A percentile compares a stretch with the other conserved stretches of the same genome.
phyloP scores from a whole-genome alignment of 1,284 basidiomycete genomes.

The Boletus semigastroideus region DNA sequence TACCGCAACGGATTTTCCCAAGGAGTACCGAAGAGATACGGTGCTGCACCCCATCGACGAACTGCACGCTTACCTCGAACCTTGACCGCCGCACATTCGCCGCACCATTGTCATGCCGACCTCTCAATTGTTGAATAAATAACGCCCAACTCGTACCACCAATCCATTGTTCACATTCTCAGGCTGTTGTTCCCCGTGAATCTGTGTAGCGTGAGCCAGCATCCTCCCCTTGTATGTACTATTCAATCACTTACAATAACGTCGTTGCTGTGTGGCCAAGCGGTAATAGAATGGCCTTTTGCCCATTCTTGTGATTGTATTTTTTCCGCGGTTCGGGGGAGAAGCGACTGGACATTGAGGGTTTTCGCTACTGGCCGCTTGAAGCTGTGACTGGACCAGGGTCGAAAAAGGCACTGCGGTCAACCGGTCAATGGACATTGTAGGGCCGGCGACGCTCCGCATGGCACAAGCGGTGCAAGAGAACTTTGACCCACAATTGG shows the following conservation, averaged over 20 bases:
- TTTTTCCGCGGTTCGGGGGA: constrained; percentile 1
- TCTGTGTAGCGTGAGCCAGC: neutral
- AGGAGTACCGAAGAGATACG: neutral
- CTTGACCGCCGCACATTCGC: constrained; percentile 12
- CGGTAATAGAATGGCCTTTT: constrained; percentile 2
- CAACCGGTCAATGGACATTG: neutral
- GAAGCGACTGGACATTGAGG: constrained; percentile 7
- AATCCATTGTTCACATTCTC: neutral
- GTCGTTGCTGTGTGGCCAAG: neutral
- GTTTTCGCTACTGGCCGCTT: neutral
- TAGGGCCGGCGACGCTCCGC: constrained; percentile 8
- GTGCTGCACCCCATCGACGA: constrained; percentile 22
- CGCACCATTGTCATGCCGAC: neutral
- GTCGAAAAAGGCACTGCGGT: neutral
- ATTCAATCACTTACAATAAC: constrained; percentile 5
- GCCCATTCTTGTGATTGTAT: constrained; percentile 8
- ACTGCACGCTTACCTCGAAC: constrained; percentile 23
- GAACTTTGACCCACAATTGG: constrained; percentile 14
- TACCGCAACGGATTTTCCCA: neutral
- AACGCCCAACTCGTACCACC: neutral
- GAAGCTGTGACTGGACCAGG: neutral
- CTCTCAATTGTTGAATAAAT: neutral
- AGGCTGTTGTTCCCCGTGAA: neutral
- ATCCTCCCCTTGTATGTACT: neutral
- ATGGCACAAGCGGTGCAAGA: constrained; percentile 28